A percentile compares a stretch with the other conserved stretches of the same genome.
phyloP scores from a whole-genome alignment of 257 asterid species.

The Solanum chaucha region DNA sequence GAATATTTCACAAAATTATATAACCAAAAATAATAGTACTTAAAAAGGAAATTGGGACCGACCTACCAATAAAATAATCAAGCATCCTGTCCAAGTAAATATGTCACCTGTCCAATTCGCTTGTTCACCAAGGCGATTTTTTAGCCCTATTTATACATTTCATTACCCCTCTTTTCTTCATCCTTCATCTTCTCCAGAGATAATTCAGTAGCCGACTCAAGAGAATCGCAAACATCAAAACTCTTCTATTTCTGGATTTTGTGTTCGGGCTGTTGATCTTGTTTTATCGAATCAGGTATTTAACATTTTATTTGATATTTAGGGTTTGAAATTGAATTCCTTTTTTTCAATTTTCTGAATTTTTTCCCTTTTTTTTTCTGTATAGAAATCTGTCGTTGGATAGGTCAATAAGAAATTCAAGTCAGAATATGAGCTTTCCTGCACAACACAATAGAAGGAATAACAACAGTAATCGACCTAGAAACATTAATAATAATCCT shows the following conservation, averaged over 20 bases:
- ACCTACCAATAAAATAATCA: background rate
- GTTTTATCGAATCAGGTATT: constrained; percentile 1
- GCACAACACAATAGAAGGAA: constrained; percentile 46
- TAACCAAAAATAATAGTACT: no score
- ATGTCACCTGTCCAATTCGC: background rate
- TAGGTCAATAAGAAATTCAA: constrained; percentile 11
- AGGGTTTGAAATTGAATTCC: background rate
- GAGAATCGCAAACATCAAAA: background rate
- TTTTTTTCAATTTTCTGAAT: background rate
- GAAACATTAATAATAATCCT: constrained; percentile 21
- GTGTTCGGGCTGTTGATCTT: background rate
- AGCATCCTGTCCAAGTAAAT: background rate
- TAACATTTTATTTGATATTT: background rate
- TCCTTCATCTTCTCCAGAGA: background rate
- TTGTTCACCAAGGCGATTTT: constrained; percentile 12
- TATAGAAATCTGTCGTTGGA: constrained; percentile 4
- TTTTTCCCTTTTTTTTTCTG: background rate
- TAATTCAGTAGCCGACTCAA: background rate
- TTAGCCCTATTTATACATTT: background rate
- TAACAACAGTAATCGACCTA: constrained; percentile 33
- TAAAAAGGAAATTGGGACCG: background rate
- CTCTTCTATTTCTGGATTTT: background rate
- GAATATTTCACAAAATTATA: background rate
- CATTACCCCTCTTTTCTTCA: background rate
- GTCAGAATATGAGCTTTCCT: constrained; percentile 73